Evolutionary conservation across 2,329 filamentous ascomycete genomes (phyloP).

Genomic region (Alternaria gansuensis): DNA sequence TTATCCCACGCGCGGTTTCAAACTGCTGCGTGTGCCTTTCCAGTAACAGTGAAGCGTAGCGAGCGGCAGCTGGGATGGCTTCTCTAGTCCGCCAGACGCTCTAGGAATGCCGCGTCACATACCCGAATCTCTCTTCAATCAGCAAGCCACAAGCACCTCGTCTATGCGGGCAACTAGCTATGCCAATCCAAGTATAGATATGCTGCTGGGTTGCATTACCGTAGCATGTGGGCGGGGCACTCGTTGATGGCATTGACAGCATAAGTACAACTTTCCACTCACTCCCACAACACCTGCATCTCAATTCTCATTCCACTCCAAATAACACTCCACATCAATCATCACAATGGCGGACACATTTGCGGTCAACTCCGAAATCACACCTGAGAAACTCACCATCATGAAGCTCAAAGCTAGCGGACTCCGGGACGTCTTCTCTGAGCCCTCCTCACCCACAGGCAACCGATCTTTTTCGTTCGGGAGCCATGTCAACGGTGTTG

Average conservation of each 20-base stretch:
- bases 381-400: conserved; percentile 36
- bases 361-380: conserved; percentile 22
- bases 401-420: conserved; percentile 36
- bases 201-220: neutral
- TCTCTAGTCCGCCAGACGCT: neutral
- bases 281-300: neutral
- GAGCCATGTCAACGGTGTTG: conserved; percentile 5
- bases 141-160: conserved; percentile 8
- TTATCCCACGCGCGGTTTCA: conserved; percentile 1
- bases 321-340: neutral
- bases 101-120: conserved; percentile 12
- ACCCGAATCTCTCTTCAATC: neutral
- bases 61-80: conserved; percentile 5
- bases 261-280: conserved; percentile 18
- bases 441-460: conserved; percentile 31
- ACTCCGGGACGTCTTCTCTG: conserved; percentile 36
- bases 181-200: neutral
- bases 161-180: conserved; percentile 5
- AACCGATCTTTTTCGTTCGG: conserved; percentile 25
- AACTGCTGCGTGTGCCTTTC: conserved; percentile 14
- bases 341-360: conserved; percentile 16
- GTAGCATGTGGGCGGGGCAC: neutral
- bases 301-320: neutral
- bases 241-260: conserved; percentile 3
- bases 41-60: conserved; percentile 8